Percentiles rank a stretch among this genome's conserved stretches.
phyloP scores from a whole-genome alignment of 768 basidiomycete species.

The Pholiota microspora region DNA sequence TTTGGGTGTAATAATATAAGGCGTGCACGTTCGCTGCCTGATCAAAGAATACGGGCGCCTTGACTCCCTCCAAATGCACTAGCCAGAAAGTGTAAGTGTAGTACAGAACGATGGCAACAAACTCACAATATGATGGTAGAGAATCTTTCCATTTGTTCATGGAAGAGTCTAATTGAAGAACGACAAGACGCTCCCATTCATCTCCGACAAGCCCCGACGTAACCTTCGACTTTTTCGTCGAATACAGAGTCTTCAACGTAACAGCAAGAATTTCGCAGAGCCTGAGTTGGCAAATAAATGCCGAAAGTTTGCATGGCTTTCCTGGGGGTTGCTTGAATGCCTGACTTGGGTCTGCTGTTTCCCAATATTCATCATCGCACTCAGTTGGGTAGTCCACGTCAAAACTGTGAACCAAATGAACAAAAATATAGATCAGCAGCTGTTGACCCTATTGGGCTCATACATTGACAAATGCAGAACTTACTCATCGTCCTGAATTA shows the following conservation, averaged over 20 bases:
- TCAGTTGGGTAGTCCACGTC: slow-evolving; percentile 67
- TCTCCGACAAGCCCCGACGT: slow-evolving; percentile 40
- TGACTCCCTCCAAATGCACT: too few species aligned
- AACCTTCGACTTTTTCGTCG: slow-evolving; percentile 37
- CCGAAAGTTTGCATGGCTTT: slow-evolving; percentile 51
- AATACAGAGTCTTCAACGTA: slow-evolving; percentile 55
- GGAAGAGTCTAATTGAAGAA: slow-evolving; percentile 60
- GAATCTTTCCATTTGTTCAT: slow-evolving; percentile 60
- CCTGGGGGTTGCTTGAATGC: slow-evolving; percentile 62
- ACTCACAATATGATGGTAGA: slow-evolving; percentile 52
- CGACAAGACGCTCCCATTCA: slow-evolving; percentile 54
- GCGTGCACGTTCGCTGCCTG: slow-evolving; percentile 50
- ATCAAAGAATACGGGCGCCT: slow-evolving; percentile 33
- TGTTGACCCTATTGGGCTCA: too few species aligned
- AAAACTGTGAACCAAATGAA: slow-evolving; percentile 40
- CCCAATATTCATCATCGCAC: slow-evolving; percentile 47
- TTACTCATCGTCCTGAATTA: slow-evolving; percentile 71
- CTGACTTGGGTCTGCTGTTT: slow-evolving; percentile 40
- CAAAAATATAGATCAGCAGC: too few species aligned
- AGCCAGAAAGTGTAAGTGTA: too few species aligned
- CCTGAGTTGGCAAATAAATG: slow-evolving; percentile 52
- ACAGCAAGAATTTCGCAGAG: slow-evolving; percentile 61
- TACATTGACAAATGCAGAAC: not conserved
- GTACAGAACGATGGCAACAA: not conserved
- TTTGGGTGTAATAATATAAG: slow-evolving; percentile 49